These are phyloP conservation scores for Nannochloropsis salina DNA, from an alignment of 108 stramenopile species.

Conservation along the genomic window DNA sequence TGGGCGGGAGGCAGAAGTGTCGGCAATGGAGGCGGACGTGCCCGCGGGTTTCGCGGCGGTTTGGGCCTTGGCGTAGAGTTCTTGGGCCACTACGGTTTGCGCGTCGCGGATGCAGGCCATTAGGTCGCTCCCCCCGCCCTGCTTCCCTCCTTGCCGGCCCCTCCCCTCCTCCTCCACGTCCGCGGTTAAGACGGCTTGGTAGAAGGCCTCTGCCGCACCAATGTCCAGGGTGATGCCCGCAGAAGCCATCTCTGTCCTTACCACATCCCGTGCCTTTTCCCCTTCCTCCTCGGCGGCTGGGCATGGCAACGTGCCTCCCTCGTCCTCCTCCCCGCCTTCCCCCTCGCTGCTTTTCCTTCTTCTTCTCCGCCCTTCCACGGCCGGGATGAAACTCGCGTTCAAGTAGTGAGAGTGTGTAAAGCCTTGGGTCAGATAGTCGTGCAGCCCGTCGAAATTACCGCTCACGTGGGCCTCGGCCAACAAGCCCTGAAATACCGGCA, in stretches of 20 bases:
- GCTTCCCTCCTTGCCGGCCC: neutral
- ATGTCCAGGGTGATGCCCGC: neutral
- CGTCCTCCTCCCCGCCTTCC: neutral
- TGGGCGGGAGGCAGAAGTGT: too few species aligned
- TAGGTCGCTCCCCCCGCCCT: neutral
- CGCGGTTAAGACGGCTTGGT: neutral
- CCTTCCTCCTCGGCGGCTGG: neutral
- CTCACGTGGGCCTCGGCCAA: neutral
- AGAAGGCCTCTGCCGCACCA: neutral
- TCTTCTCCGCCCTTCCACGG: neutral
- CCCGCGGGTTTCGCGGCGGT: too few species aligned
- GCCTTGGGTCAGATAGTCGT: neutral
- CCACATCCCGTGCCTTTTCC: too few species aligned
- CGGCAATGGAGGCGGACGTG: too few species aligned
- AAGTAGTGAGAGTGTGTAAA: neutral
- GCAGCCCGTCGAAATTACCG: neutral
- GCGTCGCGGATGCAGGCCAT: neutral
- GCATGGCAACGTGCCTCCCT: neutral
- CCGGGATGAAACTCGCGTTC: constrained; percentile 1
- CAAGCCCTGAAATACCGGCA: neutral
- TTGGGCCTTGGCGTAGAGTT: neutral
- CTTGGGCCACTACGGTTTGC: neutral
- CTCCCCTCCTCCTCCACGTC: neutral
- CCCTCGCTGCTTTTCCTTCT: neutral
- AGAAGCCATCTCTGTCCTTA: neutral